phyloP scores from a whole-genome alignment of 345 rosid genomes.

The Hibiscus trionum region DNA sequence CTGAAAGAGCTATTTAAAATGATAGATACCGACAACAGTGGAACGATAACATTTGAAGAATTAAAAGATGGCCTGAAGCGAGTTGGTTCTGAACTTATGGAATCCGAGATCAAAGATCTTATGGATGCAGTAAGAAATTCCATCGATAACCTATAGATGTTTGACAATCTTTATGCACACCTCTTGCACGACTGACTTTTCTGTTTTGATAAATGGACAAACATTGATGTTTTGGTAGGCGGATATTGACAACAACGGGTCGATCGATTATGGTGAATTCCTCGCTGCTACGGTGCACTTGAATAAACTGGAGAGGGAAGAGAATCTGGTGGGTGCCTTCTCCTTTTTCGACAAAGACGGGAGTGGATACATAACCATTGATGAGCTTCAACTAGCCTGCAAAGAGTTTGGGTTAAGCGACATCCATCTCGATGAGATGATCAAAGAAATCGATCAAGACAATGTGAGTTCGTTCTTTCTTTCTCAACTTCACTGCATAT shows the following conservation, averaged over 20 bases:
- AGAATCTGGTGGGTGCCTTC: conserved; percentile 64
- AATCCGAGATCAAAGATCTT: conserved; percentile 72
- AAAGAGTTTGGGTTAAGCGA: conserved; percentile 66
- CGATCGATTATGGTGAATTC: conserved; percentile 76
- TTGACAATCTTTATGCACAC: neutral
- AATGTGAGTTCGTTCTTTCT: conserved; percentile 39
- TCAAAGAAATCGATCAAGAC: conserved; percentile 75
- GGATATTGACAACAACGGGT: conserved; percentile 70
- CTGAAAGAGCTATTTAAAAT: conserved; percentile 70
- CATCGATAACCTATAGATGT: neutral
- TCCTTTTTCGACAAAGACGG: conserved; percentile 70
- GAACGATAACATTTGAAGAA: conserved; percentile 72
- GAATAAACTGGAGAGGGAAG: conserved; percentile 77
- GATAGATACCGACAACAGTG: conserved; percentile 72
- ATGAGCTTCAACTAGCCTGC: conserved; percentile 73
- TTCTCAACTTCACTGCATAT: no score
- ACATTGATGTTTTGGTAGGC: conserved; percentile 36
- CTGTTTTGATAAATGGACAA: neutral
- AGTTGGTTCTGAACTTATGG: conserved; percentile 76
- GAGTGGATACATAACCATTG: conserved; percentile 75
- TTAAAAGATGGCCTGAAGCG: conserved; percentile 46
- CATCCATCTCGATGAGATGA: conserved; percentile 66
- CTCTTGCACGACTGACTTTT: neutral
- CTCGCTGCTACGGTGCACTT: conserved; percentile 75
- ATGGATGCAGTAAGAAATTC: conserved; percentile 49